Percentiles rank a stretch among this genome's conserved stretches.
Evolutionary conservation across 768 basidiomycete species (phyloP).

Genomic region (Lentinula sp.): DNA sequence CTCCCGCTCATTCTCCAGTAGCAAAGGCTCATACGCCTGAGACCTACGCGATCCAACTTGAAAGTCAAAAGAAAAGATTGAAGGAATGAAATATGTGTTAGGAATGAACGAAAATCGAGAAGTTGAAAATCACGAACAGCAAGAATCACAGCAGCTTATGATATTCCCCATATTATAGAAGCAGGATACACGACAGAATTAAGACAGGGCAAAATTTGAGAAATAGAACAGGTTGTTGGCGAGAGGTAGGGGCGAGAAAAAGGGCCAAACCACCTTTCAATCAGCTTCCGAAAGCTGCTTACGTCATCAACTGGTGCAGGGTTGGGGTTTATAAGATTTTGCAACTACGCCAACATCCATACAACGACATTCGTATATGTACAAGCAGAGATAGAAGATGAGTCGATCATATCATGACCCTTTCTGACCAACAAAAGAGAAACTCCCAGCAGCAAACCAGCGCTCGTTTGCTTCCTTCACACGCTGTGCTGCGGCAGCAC

Average conservation of each 20-base stretch:
- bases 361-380: too few species aligned
- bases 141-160: constrained; percentile 78
- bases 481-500: constrained; percentile 74
- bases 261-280: neutral
- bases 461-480: constrained; percentile 95
- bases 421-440: constrained; percentile 60
- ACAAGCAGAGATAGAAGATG: neutral
- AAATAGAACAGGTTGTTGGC: neutral
- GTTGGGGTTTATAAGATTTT: neutral
- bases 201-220: neutral
- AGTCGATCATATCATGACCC: neutral
- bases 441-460: constrained; percentile 89
- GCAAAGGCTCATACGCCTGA: constrained; percentile 80
- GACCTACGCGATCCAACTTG: constrained; percentile 77
- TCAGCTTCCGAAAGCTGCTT: neutral
- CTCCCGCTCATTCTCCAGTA: constrained; percentile 92
- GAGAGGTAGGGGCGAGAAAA: constrained; percentile 4
- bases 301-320: neutral
- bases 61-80: neutral
- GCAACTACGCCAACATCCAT: too few species aligned
- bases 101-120: constrained; percentile 7
- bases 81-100: constrained; percentile 14
- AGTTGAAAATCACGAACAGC: constrained; percentile 48
- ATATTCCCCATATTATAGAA: constrained; percentile 58
- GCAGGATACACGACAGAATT: neutral